Evolutionary conservation across 1,284 basidiomycete species (phyloP), one percentile per base, ranked within the genome.

Genomic region (Cerioporus squamosus): DNA sequence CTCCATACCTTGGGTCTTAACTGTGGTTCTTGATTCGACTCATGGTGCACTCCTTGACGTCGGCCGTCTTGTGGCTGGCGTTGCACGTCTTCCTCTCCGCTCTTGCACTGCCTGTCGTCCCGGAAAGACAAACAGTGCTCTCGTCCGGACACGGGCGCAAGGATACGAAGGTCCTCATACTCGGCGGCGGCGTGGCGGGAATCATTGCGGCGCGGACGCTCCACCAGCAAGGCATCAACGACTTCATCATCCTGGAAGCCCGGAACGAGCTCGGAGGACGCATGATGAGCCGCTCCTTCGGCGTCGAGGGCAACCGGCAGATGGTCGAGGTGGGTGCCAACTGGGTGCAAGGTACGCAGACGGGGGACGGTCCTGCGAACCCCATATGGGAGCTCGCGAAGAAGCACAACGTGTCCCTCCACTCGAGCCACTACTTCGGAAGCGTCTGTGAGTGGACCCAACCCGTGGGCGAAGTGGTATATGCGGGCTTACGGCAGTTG

Each of bases 311-410:
- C 4, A 72, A 68, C 46, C 62, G 77, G 20, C 74, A 75, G 53
- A 78, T 77, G 0, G 71, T 90, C 29, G 88, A 91, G 68, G 70
- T 82, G 9, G 88, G 89, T 20, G 81, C 87, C 15, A 88, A 88
- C 66, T 91, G 89, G 88, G 78, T 91, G 38, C 87, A 90, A 65
- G 88, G 89, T 8, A 85, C 85, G 3, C 82, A 84, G 54, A 70
- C 74, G 5, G 79, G 75, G 5, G 68, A 76, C 51, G 84, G 84
- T 9, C 76, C 79, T 31, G 74, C 75, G 9, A 90, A 90, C 68
- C 87, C 87, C 3, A 84, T 89, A 12, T 82, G 80, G 68, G 73
- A 72, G n/a, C 74, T 91, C 43, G 84, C 84, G 7, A 71, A 79
- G 66, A 87, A 86, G 62, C 82, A 87, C 66, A 76, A 79, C 8